These are phyloP conservation scores for Cylindrodendrum hubeiense DNA, from an alignment of 2,329 filamentous ascomycete species.

Conservation along the genomic window DNA sequence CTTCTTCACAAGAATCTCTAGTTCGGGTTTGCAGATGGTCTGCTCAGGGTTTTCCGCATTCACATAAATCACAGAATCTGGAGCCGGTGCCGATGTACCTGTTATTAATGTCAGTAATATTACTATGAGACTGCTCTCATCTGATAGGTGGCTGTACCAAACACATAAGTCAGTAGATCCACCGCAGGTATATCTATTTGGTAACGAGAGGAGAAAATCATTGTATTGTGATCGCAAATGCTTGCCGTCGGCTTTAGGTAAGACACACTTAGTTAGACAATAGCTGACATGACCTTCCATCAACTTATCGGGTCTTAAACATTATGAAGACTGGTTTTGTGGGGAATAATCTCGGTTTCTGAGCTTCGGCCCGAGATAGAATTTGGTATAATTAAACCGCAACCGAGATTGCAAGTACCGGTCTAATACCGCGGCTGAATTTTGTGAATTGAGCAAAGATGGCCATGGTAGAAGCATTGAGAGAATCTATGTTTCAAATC, in stretches of 20 bases:
- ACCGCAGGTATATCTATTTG: constrained; percentile 6
- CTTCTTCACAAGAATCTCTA: not conserved
- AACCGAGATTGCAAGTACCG: not conserved
- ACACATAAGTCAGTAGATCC: constrained; percentile 11
- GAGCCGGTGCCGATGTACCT: not conserved
- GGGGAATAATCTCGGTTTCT: not conserved
- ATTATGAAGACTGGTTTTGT: not conserved
- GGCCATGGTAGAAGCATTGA: not conserved
- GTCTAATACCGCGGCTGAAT: constrained; percentile 2
- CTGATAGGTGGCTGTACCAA: not conserved
- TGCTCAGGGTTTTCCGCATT: not conserved
- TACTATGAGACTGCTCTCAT: too few relatives aligned
- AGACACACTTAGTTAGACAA: not conserved
- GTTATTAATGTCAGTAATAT: not conserved
- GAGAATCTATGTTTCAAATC: not conserved
- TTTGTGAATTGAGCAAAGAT: not conserved
- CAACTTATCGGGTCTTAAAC: not conserved
- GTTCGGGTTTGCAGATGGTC: not conserved
- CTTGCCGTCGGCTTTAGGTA: not conserved
- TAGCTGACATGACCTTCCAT: not conserved
- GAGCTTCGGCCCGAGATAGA: not conserved
- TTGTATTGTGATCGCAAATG: not conserved
- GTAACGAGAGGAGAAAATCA: constrained; percentile 7
- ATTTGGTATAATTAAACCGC: not conserved
- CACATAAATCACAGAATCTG: not conserved